Conservation (phyloP, 345 rosid species). For the Fremontodendron californicum region DNA sequence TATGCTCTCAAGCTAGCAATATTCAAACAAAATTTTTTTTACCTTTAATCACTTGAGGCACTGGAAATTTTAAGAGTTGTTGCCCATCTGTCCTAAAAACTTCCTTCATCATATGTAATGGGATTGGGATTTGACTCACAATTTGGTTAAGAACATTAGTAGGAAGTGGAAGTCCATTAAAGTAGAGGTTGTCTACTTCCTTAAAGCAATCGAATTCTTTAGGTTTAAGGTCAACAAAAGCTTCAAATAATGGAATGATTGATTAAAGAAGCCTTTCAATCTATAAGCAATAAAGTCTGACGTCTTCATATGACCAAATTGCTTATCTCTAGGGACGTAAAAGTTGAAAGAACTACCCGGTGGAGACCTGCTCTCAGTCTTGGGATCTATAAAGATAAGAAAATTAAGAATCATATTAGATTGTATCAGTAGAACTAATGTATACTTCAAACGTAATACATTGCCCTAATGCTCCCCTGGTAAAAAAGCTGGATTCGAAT, state of each 20-base stretch:
- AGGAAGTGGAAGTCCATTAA: conserved; percentile 48
- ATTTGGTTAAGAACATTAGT: conserved; percentile 27
- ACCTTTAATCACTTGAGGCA: too few relatives aligned
- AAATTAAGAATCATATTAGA: not conserved
- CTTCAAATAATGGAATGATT: conserved; percentile 49
- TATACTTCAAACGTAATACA: too few relatives aligned
- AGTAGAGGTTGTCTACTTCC: conserved; percentile 49
- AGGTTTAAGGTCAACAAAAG: conserved; percentile 36
- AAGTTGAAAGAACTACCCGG: conserved; percentile 33
- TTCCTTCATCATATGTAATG: conserved; percentile 46
- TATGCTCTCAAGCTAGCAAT: not conserved
- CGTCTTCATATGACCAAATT: conserved; percentile 60
- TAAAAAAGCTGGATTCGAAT: too few relatives aligned
- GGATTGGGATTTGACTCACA: conserved; percentile 34
- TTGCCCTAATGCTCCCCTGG: too few relatives aligned
- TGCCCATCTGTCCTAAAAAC: conserved; percentile 30
- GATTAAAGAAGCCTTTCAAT: conserved; percentile 52
- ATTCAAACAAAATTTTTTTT: not conserved
- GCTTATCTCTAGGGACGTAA: conserved; percentile 82
- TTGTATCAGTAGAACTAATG: not conserved
- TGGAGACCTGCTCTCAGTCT: conserved; percentile 30
- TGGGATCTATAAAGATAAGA: not conserved
- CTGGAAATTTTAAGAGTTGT: too few relatives aligned
- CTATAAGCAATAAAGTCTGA: conserved; percentile 29
- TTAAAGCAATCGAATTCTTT: conserved; percentile 52